phyloP scores from a whole-genome alignment of 192 early-diverging fungal genomes.

The Gigaspora rosea region DNA sequence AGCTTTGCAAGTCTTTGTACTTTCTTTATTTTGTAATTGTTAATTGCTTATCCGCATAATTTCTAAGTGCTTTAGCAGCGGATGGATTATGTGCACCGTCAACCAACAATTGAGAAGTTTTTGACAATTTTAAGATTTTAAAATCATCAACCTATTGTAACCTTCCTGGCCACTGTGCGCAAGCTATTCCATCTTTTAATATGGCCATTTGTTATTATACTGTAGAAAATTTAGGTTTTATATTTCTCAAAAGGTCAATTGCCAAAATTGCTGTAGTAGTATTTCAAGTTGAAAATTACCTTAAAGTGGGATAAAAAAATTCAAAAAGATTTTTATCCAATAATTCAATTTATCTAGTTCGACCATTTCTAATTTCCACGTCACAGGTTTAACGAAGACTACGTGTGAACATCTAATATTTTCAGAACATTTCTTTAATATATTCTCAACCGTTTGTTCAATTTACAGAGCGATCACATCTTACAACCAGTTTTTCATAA shows the following conservation, averaged over 20 bases:
- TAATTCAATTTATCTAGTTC: not conserved
- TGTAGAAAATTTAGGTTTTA: constrained; percentile 35
- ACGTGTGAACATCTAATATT: constrained; percentile 29
- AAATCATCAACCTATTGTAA: constrained; percentile 64
- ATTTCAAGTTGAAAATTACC: constrained; percentile 81
- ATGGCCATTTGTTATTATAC: constrained; percentile 51
- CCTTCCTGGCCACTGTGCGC: constrained; percentile 88
- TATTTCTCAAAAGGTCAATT: constrained; percentile 52
- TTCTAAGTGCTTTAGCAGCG: constrained; percentile 65
- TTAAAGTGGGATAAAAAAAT: constrained; percentile 59
- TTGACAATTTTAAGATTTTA: not conserved
- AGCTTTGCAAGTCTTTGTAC: constrained; percentile 35
- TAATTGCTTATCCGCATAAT: constrained; percentile 58
- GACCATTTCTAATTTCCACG: constrained; percentile 27
- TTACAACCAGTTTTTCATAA: constrained; percentile 59
- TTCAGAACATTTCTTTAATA: constrained; percentile 37
- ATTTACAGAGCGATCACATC: constrained; percentile 60
- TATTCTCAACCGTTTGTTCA: constrained; percentile 43
- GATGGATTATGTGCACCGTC: constrained; percentile 92
- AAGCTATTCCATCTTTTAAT: no score
- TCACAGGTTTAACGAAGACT: constrained; percentile 33
- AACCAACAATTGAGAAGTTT: constrained; percentile 56
- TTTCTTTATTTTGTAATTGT: constrained; percentile 20
- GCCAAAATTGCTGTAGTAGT: constrained; percentile 70
- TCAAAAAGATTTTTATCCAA: not conserved